Conservation (phyloP, 2,329 filamentous ascomycete genomes). For the Neoarthrinium moseri region DNA sequence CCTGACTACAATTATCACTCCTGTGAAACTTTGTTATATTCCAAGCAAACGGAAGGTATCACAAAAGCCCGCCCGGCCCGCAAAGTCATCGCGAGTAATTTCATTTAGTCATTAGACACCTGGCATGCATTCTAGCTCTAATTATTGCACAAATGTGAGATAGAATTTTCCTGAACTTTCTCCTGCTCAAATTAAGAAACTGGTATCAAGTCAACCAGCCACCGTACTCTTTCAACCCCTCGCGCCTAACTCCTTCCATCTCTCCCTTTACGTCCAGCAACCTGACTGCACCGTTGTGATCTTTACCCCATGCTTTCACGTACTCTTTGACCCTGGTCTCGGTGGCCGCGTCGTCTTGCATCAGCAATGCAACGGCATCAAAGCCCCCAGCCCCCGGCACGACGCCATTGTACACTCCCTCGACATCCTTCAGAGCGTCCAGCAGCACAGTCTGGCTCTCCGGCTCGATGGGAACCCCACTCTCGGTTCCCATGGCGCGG, state of each 20-base stretch:
- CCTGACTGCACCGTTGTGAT: constrained; percentile 62
- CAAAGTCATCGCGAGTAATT: no score
- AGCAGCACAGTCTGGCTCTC: constrained; percentile 79
- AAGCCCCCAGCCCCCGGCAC: constrained; percentile 93
- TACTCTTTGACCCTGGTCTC: constrained; percentile 59
- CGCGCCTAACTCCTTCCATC: constrained; percentile 29
- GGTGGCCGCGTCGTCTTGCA: constrained; percentile 70
- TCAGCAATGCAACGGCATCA: constrained; percentile 81
- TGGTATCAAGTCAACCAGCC: constrained; percentile 22
- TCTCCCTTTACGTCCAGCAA: constrained; percentile 49
- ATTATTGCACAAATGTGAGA: no score
- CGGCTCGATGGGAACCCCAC: constrained; percentile 86
- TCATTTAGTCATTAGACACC: no score
- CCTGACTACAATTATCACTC: no score
- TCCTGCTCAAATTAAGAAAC: background rate
- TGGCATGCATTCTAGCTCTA: no score
- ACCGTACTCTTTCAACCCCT: constrained; percentile 23
- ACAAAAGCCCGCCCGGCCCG: no score
- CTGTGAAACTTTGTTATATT: no score
- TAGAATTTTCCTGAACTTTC: no score
- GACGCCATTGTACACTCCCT: constrained; percentile 85
- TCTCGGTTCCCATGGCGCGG: constrained; percentile 70
- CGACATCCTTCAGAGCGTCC: constrained; percentile 67
- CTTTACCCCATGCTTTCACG: constrained; percentile 62
- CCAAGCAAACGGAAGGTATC: no score